Percentiles rank a stretch among this genome's conserved stretches.
These are phyloP conservation scores for Capsicum pubescens DNA, from an alignment of 257 asterid genomes.

Conservation along the genomic window DNA sequence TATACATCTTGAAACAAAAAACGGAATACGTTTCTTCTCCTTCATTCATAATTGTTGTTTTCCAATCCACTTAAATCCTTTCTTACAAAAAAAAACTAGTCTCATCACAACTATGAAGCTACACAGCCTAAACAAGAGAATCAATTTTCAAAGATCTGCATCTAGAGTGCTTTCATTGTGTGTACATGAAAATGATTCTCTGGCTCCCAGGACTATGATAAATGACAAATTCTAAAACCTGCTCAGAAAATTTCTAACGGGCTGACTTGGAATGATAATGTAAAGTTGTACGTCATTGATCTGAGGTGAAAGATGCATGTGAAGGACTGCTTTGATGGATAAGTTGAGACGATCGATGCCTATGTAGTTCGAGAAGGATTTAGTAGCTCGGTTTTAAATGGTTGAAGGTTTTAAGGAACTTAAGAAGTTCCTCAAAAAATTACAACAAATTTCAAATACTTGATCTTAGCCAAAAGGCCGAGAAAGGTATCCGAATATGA, in stretches of 20 bases:
- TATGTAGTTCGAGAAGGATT: background rate
- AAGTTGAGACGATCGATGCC: background rate
- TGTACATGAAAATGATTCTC: background rate
- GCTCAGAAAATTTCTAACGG: background rate
- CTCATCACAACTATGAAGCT: conserved; percentile 21
- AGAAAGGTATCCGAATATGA: conserved; percentile 39
- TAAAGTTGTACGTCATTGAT: background rate
- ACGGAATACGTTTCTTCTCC: background rate
- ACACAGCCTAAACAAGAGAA: conserved; percentile 7
- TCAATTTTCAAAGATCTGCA: background rate
- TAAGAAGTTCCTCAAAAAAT: background rate
- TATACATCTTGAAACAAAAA: background rate
- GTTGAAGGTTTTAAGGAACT: background rate
- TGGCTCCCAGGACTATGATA: background rate
- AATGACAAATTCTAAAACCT: background rate
- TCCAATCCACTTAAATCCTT: background rate
- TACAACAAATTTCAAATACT: background rate
- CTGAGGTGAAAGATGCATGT: background rate
- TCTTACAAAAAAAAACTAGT: background rate
- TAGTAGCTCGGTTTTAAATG: background rate
- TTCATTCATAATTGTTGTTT: background rate
- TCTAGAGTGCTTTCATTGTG: background rate
- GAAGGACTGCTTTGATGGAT: background rate
- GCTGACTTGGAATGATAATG: background rate
- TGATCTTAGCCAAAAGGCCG: conserved; percentile 51